Evolutionary conservation across 495 filamentous ascomycete species (phyloP).

Genomic region (Filosporella fistucella): DNA sequence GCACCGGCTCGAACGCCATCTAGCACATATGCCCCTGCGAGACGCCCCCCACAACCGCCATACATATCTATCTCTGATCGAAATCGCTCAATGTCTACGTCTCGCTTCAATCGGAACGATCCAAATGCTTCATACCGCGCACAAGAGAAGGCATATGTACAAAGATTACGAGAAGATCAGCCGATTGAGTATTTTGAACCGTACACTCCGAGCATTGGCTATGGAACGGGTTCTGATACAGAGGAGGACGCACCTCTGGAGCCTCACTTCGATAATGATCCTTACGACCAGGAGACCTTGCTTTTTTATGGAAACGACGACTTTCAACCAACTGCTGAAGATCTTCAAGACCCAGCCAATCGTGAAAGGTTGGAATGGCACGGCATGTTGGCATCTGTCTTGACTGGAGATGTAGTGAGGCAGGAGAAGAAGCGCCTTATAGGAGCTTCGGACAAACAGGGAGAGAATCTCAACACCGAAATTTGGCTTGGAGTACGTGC

Average conservation of each 20-base stretch:
- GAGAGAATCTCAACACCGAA: conserved; percentile 71
- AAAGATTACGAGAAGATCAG: conserved; percentile 62
- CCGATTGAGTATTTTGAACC: conserved; percentile 67
- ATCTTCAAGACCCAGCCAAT: conserved; percentile 82
- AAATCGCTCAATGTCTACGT: conserved; percentile 46
- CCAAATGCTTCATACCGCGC: conserved; percentile 78
- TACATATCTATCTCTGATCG: conserved; percentile 30
- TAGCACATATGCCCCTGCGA: conserved; percentile 69
- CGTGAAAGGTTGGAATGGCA: conserved; percentile 96
- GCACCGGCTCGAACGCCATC: conserved; percentile 62
- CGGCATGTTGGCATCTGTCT: conserved; percentile 89
- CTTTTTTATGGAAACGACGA: conserved; percentile 85
- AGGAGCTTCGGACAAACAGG: conserved; percentile 69
- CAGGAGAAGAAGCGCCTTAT: conserved; percentile 96
- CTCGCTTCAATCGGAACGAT: conserved; percentile 50
- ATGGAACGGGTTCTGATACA: conserved; percentile 76
- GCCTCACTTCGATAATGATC: conserved; percentile 72
- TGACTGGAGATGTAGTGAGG: conserved; percentile 94
- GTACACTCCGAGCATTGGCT: conserved; percentile 56
- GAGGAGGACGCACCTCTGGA: conserved; percentile 88
- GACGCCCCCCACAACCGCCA: conserved; percentile 49
- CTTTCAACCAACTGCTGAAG: conserved; percentile 80
- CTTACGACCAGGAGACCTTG: conserved; percentile 88
- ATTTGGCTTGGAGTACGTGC: conserved; percentile 88
- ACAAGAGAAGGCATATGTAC: conserved; percentile 79